Evolutionary conservation across 116 monocot genomes (phyloP).

Genomic region (Iris pallida): DNA sequence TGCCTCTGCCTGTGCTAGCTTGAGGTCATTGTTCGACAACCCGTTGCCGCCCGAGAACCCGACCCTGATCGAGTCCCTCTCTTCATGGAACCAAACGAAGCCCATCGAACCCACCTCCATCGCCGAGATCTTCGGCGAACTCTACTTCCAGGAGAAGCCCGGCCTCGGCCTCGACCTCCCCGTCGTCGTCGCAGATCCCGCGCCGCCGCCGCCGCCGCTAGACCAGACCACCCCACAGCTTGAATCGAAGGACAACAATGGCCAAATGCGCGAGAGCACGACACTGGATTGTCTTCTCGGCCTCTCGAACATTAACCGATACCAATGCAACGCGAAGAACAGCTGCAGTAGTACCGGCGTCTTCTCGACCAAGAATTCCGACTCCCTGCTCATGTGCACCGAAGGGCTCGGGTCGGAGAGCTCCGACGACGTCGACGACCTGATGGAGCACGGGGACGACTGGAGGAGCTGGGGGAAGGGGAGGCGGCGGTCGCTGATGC

Average conservation of each 20-base stretch:
- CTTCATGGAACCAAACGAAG: conserved; percentile 16
- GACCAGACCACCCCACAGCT: conserved; percentile 1
- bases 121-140: conserved; percentile 41
- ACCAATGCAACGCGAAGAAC: background rate
- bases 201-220: conserved; percentile 3
- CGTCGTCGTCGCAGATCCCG: conserved; percentile 10
- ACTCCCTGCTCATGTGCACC: conserved; percentile 67
- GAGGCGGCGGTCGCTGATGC: background rate
- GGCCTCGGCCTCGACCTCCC: background rate
- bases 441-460: background rate
- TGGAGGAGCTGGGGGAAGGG: background rate
- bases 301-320: background rate
- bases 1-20: conserved; percentile 24
- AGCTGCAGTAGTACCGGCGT: background rate
- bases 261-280: background rate
- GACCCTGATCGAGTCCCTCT: conserved; percentile 25
- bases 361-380: conserved; percentile 21
- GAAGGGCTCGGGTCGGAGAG: conserved; percentile 87
- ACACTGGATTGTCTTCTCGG: conserved; percentile 12
- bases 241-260: background rate
- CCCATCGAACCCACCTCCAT: conserved; percentile 17
- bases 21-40: conserved; percentile 30
- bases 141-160: conserved; percentile 12
- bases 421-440: conserved; percentile 44
- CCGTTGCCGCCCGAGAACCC: conserved; percentile 9